Conservation (phyloP, 441 rosid species). For the Populus hybrid region DNA sequence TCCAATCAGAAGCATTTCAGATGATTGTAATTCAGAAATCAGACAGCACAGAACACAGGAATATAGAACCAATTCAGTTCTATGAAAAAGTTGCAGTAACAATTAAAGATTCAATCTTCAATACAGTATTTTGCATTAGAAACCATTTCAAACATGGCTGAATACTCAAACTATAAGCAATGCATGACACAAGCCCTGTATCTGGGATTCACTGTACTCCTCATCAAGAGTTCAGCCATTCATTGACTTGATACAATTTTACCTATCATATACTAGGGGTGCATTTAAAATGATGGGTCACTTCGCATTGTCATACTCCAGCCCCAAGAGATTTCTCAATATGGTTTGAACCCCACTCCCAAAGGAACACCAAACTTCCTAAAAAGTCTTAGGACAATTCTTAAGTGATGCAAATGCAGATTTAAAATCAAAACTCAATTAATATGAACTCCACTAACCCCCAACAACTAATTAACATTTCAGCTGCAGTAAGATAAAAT, state of each 20-base stretch:
- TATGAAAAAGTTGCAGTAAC: neutral
- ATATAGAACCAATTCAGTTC: neutral
- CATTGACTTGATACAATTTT: neutral
- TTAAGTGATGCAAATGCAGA: neutral
- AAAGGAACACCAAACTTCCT: neutral
- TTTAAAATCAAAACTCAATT: neutral
- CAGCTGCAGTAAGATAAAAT: neutral
- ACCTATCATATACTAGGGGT: neutral
- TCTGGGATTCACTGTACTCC: conserved; percentile 1
- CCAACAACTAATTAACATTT: neutral
- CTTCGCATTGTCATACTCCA: neutral
- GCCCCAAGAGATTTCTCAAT: neutral
- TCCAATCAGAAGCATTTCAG: conserved; percentile 1
- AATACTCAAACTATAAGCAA: neutral
- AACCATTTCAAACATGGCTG: neutral
- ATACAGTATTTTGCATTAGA: neutral
- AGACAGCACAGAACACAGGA: neutral
- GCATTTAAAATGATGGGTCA: neutral
- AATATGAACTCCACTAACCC: neutral
- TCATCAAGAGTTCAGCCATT: conserved; percentile 5
- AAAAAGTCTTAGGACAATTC: neutral
- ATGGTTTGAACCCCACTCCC: neutral
- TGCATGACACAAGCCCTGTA: neutral
- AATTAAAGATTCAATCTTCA: neutral
- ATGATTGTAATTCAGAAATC: conserved; percentile 12